Evolutionary conservation across 768 basidiomycete genomes (phyloP), one percentile per base, ranked within the genome.

Genomic region (Macrolepiota fuliginosa): DNA sequence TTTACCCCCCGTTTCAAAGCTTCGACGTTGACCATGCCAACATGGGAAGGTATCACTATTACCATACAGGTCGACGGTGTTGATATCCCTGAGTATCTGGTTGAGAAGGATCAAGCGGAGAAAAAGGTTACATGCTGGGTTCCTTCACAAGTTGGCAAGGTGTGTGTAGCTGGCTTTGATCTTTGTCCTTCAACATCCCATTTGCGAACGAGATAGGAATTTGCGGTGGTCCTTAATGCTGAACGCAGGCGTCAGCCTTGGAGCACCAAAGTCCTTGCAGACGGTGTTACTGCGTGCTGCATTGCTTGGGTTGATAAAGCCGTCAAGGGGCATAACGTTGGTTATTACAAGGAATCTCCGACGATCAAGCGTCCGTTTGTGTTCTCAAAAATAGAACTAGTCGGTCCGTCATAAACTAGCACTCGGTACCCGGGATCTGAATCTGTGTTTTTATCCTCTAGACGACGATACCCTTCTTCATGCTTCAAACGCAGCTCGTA

Each of bases 121-220:
- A 66, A 42, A 29, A 35, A 64, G 53, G 68, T 62, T 0, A 65
- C 69, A 10, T 73, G 71, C 54, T 75, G 72, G 72, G 69, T 75
- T 32, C 64, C 69, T 15, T 72, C 71, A 11, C 65, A 70, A 58
- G 49, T 63, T 4, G 63, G 64, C 27, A 70, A 71, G 63, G 71
- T 71, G 3, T 19, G 64, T 57, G 27, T 27, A 0, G 24, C 19
- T 6, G 11, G 29, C 55, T 10, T n/a, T 17, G 17, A 29, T 27
- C 4, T 12, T 25, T 6, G 7, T 7, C 6, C 9, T 2, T 1
- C 17, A 2, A 1, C 19, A 13, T 42, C 42, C 15, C 15, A 42
- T 19, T 6, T 3, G 42, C 17, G 2, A 42, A 17, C 17, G 9
- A 3, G 1, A 42, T 32, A 46, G 45, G 55, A 56, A n/a, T 56